Conservation (phyloP, 1,284 basidiomycete species). For the Ceratobasidium theobromae region DNA sequence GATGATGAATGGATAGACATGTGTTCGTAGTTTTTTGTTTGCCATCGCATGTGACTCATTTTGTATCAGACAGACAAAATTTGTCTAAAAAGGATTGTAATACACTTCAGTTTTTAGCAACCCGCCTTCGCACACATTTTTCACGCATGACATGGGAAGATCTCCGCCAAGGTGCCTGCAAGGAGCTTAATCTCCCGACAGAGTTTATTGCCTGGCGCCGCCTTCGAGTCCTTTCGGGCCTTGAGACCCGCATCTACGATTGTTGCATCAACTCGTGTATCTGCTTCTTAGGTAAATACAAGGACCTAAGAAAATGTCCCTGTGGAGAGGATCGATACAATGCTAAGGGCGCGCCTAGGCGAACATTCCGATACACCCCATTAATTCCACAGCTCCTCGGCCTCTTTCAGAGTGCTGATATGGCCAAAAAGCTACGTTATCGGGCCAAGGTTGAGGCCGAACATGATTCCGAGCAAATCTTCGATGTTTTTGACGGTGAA, state of each 20-base stretch:
- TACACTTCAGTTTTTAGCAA: background rate
- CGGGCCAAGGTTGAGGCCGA: slow-evolving; percentile 37
- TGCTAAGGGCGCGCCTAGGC: background rate
- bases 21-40: background rate
- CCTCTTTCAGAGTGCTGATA: slow-evolving; percentile 27
- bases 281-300: slow-evolving; percentile 30
- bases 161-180: background rate
- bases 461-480: slow-evolving; percentile 34
- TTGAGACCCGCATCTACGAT: slow-evolving; percentile 13
- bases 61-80: background rate
- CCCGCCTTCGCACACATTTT: background rate
- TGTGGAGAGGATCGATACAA: background rate
- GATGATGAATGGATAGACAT: slow-evolving; percentile 11
- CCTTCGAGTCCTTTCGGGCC: background rate
- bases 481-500: slow-evolving; percentile 38
- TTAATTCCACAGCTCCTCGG: slow-evolving; percentile 30
- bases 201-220: slow-evolving; percentile 7
- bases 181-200: background rate
- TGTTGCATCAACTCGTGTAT: slow-evolving; percentile 37
- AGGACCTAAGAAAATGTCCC: slow-evolving; percentile 14
- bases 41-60: background rate
- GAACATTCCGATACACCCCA: slow-evolving; percentile 31
- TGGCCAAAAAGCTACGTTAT: slow-evolving; percentile 38
- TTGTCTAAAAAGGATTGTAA: background rate
- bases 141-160: background rate